Evolutionary conservation across 495 filamentous ascomycete genomes (phyloP), one percentile per base, ranked within the genome.

Genomic region (Penicillium flavigenum): DNA sequence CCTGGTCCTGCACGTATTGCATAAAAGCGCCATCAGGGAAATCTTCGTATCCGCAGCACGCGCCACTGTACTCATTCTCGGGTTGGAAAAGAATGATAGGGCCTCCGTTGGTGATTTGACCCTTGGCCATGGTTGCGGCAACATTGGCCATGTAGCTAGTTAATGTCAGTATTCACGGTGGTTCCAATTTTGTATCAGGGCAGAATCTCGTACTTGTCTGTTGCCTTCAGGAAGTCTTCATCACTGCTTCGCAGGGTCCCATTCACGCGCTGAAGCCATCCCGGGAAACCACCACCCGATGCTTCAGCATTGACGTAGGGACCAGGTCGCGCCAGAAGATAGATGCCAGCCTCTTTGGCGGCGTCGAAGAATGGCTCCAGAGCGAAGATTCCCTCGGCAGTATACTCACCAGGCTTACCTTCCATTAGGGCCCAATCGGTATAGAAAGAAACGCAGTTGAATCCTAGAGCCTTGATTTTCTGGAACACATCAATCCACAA

Each of bases 361-460:
- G 87, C 87, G 7, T 85, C 79, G 59, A 90, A 91, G 71, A 94
- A 91, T 2, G 82, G 82, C 50, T 86, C 78, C 11, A 88, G 75
- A 8, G 74, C 83, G 63, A 91, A 88, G 45, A 90, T 76, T 0
- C 89, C 90, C 10, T 88, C 83, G 0, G 84, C 87, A 11, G 73
- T 72, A 63, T 89, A 91, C 16, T 82, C 73, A 1, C 87, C 89
- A 2, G 78, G 85, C 55, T 87, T 83, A 29, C 88, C 88, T 70
- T 93, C 89, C 2, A 90, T 64, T n/a, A 92, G 70, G n/a, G 86
- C 87, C 89, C 89, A 93, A 60, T 91, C 79, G 16, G 83, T 72
- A 63, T 91, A 90, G 70, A 92, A 88, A 0, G 85, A 88, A 16
- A 90, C 85, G n/a, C 79, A 75, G 58, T 87, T 91, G 71, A 89